Evolutionary conservation across 345 rosid genomes (phyloP), one percentile per base, ranked within the genome.

Genomic region (Ricinus communis): DNA sequence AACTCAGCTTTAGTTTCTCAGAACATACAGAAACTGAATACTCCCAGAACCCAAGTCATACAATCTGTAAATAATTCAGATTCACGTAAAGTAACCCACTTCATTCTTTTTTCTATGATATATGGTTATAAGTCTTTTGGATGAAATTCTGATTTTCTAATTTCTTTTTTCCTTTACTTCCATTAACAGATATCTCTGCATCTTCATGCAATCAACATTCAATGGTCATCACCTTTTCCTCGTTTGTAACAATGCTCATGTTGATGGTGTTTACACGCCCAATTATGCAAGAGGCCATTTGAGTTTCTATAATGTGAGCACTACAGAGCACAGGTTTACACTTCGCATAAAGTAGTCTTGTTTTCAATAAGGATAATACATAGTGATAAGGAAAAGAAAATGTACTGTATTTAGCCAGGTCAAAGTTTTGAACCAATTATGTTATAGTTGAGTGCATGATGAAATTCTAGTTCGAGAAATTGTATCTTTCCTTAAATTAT

Each of bases 1-100:
- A 28, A 45, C 24, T 82, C 83, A 7, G 81, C 80, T 64, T 47
- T 51, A 33, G 71, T 82, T 58, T 79, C 81, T 60, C 65, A 82
- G 45, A 68, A 69, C 69, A 61, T 79, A 28, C 69, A 49, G 1
- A 71, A 64, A 59, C 19, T 46, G 31, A 55, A 56, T 36, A 49
- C 65, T 14, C 71, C 27, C 12, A 33, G 52, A 13, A 3, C 55
- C 0, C 52, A 74, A 46, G 24, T 62, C 61, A 47, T 36, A 11
- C 19, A 40, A 60, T 74, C 84, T 7, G 2, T 71, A 30, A 24
- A 18, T 33, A 22, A 56, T 25, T 18, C 76, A 36, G 45, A 40
- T 41, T 58, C 80, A 52, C 79, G 85, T 79, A 33, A 16, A 21
- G 11, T 58, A n/a, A 33, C 38, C 38, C 38, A 33, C n/a, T n/a